Base-by-base conservation (phyloP, 345 rosid species). In the Euphorbia tirucalli region DNA sequence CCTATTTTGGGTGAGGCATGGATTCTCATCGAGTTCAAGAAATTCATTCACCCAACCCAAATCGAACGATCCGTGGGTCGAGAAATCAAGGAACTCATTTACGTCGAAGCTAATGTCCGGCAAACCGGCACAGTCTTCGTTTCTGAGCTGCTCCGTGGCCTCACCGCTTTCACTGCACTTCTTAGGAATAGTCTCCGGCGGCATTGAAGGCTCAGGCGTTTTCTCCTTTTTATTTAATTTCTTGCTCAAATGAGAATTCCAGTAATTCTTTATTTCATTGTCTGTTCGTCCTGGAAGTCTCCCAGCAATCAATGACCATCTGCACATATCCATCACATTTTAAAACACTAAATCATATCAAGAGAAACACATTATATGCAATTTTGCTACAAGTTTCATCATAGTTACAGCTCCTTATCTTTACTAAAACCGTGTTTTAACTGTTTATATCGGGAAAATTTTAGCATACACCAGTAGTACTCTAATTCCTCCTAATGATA, bases 191-290 rank as follows among this genome's bases (percentile, higher is more conserved):
- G 15, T 37, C n/a, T 41, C 70, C 3, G 35, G 61, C 0, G 43
- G 15, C 0, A 14, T 32, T 9, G 72, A 41, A 49, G 79, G 19
- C 25, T 66, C 66, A 1, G 46, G 49, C 3, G 25, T 68, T 70
- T 75, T 78, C 61, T 79, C 83, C 37, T 76, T 58, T 1, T 74
- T 74, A 2, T 61, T 83, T 66, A 80, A 74, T 74, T 83, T 84
- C 71, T 84, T 88, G 85, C 88, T 80, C 85, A 88, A 83, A 78
- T 81, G 89, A 78, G 92, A 86, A 77, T 88, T 88, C 92, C 89
- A 88, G 75, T 88, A 84, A 49, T 88, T 88, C 73, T 88, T 88
- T 14, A 88, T 88, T 73, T 88, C 92, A 72, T 88, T 86, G 75
- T 88, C 92, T 21, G 92, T 88, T 71, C 92, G 79, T 21, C 92